These are phyloP conservation scores for Kalanchoe fedtschenkoi DNA, from an alignment of 164 flowering plant species.

Conservation along the genomic window DNA sequence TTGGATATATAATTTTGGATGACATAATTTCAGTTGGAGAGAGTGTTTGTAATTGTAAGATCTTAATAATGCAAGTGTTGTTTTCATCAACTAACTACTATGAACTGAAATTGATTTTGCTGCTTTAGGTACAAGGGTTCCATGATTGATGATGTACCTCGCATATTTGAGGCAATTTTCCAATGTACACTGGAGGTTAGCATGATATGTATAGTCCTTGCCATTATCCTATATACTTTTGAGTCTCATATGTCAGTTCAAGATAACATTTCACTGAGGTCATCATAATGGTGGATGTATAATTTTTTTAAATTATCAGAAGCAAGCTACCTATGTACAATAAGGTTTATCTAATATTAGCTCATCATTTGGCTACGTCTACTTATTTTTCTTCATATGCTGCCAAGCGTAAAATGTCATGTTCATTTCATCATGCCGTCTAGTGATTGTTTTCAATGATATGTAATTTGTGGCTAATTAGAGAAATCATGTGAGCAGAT, in stretches of 20 bases:
- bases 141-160: conserved; percentile 94
- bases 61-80: not conserved
- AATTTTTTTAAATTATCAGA: not conserved
- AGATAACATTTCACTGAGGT: not conserved
- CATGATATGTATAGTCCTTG: not conserved
- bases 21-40: too few species aligned
- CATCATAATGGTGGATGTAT: not conserved
- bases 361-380: not conserved
- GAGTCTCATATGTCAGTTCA: not conserved
- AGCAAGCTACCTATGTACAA: not conserved
- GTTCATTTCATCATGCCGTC: not conserved
- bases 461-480: not conserved
- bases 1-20: too few species aligned
- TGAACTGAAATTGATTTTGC: too few species aligned
- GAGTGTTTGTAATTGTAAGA: too few species aligned
- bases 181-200: conserved; percentile 92
- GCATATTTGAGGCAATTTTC: conserved; percentile 92
- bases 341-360: not conserved
- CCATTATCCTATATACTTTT: not conserved
- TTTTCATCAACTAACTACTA: too few species aligned
- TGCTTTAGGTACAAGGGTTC: conserved; percentile 56
- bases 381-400: not conserved
- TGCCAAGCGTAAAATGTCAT: not conserved
- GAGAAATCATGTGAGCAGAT: conserved; percentile 38
- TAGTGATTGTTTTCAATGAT: not conserved